Conservation (phyloP, 1,284 basidiomycete species). For the Naganishia albida region DNA sequence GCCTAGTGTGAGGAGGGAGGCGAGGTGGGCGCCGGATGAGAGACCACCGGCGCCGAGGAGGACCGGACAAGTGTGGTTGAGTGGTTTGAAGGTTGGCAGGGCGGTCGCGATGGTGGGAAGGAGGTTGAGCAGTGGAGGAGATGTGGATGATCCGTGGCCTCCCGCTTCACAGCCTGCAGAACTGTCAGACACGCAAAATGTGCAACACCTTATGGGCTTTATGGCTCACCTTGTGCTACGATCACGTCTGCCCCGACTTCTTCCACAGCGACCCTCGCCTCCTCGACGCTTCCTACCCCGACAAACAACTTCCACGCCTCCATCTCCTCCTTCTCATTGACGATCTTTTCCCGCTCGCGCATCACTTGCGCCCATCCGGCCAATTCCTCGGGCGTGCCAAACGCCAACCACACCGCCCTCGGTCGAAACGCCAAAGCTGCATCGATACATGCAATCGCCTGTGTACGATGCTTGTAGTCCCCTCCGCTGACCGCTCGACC, state of each 20-base stretch:
- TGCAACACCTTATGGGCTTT: slow-evolving; percentile 5
- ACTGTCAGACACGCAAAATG: slow-evolving; percentile 28
- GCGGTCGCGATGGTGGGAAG: slow-evolving; percentile 52
- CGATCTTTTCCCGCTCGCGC: slow-evolving; percentile 58
- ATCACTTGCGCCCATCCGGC: slow-evolving; percentile 64
- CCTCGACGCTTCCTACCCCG: slow-evolving; percentile 62
- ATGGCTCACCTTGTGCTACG: slow-evolving; percentile 67
- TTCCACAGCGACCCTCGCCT: slow-evolving; percentile 61
- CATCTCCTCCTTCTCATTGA: slow-evolving; percentile 39
- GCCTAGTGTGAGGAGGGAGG: slow-evolving; percentile 32
- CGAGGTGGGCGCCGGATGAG: slow-evolving; percentile 23
- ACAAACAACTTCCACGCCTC: slow-evolving; percentile 59
- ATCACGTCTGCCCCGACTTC: slow-evolving; percentile 67
- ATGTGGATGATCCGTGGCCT: slow-evolving; percentile 64
- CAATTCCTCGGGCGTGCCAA: slow-evolving; percentile 60
- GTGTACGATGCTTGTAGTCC: slow-evolving; percentile 50
- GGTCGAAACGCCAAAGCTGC: slow-evolving; percentile 62
- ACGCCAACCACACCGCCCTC: slow-evolving; percentile 71
- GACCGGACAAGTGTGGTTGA: not conserved
- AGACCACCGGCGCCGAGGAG: slow-evolving; percentile 28
- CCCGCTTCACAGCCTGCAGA: slow-evolving; percentile 68
- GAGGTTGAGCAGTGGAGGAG: slow-evolving; percentile 63
- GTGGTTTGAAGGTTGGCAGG: slow-evolving; percentile 5
- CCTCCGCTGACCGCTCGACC: not conserved
- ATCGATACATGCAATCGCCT: slow-evolving; percentile 56